Base-by-base conservation (phyloP, 345 rosid genomes). In the Lepidium sativum region DNA sequence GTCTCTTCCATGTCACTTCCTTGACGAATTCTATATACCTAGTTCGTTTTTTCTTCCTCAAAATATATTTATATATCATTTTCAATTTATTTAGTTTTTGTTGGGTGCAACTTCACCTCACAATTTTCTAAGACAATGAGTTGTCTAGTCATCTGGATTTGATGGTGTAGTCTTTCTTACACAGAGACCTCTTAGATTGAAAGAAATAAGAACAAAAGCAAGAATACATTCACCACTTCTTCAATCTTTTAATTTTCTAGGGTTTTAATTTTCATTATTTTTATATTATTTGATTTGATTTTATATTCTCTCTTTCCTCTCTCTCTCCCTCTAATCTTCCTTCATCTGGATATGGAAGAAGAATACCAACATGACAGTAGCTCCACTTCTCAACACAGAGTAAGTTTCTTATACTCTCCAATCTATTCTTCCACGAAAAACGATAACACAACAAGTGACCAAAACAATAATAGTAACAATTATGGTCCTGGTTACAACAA, bases 371-470 rank as follows among this genome's bases (percentile, higher is more conserved):
- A 83, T 49, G 73, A 87, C 68, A 82, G 68, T 70, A 87, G 78
- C 65, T 82, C 78, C 65, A 79, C 72, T 31, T 70, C 82, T 62
- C 60, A 27, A 27, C 31, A 81, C 9, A 78, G 87, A 67, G 91
- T 77, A 33, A 85, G 80, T 81, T 88, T 91, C 88, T 74, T 91
- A 71, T 91, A 88, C 56, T 73, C 86, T 45, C 78, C 79, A 8
- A 72, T 69, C 76, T 82, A 86, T 58, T 69, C 86, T 72, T 79
- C 91, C 65, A 71, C 81, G 50, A 80, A 83, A 10, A 82, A 79
- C 67, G 81, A 75, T 31, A 80, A 81, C 67, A 23, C 54, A 21
- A 23, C 54, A 21, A 38, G 25, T 3, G 20, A 51, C 37, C 70
- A 77, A 23, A 76, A 78, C 6, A 82, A 77, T 41, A 84, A 73